Conservation (phyloP, 495 filamentous ascomycete species). For the Aspergillus bridgeri region DNA sequence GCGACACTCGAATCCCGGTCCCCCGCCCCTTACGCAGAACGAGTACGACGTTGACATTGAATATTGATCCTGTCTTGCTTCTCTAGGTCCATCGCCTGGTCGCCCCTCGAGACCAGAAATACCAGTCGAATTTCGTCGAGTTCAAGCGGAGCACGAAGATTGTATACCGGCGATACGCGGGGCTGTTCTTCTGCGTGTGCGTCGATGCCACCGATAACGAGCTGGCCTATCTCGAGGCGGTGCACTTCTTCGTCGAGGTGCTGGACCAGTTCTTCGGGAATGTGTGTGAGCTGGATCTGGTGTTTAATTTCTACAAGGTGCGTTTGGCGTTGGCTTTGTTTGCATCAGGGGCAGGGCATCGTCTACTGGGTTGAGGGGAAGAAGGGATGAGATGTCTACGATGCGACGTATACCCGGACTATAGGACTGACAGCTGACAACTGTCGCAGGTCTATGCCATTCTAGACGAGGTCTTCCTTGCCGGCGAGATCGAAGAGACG, state of each 20-base stretch:
- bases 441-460: slow-evolving; percentile 85
- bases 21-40: neutral
- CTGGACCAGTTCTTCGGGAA: slow-evolving; percentile 98
- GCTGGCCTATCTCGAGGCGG: slow-evolving; percentile 92
- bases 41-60: slow-evolving; percentile 7
- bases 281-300: slow-evolving; percentile 96
- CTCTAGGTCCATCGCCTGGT: slow-evolving; percentile 89
- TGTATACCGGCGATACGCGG: slow-evolving; percentile 94
- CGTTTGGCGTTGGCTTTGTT: slow-evolving; percentile 8
- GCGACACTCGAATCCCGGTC: neutral
- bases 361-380: neutral
- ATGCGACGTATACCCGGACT: neutral
- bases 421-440: slow-evolving; percentile 12
- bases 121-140: slow-evolving; percentile 99
- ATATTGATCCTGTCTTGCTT: neutral
- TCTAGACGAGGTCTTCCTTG: slow-evolving; percentile 93
- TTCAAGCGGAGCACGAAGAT: slow-evolving; percentile 78
- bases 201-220: slow-evolving; percentile 99
- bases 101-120: slow-evolving; percentile 95
- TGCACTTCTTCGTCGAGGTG: slow-evolving; percentile 99
- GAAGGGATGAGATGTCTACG: neutral
- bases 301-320: slow-evolving; percentile 96
- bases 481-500: slow-evolving; percentile 97
- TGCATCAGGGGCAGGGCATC: neutral
- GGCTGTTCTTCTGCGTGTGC: slow-evolving; percentile 97